Evolutionary conservation across 768 basidiomycete genomes (phyloP), one percentile per base, ranked within the genome.

Genomic region (Hericium erinaceus): DNA sequence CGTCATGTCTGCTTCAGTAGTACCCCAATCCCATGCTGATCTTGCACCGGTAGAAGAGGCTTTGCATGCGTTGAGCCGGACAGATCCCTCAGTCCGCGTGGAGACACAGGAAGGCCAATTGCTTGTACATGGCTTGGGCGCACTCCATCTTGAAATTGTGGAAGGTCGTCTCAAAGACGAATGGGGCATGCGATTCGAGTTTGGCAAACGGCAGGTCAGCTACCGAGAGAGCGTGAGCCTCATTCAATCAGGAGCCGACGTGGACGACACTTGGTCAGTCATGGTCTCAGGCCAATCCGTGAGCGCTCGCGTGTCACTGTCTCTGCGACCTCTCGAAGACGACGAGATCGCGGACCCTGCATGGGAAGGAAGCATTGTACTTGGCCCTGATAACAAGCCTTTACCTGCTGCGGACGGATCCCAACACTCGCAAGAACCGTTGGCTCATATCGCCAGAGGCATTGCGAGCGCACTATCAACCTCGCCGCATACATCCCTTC

Each of bases 101-200:
- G 92, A 92, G 55, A 73, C 75, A 2, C 84, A 89, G 56, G 92
- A 94, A 61, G 92, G 90, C 1, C 92, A 94, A 64, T 74, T 91
- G 38, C 77, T 94, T 33, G 77, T 91, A 1, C 89, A 93, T 62
- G 91, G 91, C 2, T 80, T 94, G 44, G 92, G 92, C 13, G 82
- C 87, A 33, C 77, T 94, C 12, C 92, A 94, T 66, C 79, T 94
- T n/a, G 92, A 94, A 69, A 92, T 94, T 56, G 77, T 92, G 10
- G 89, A 90, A 70, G 81, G 83, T n/a, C 79, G 92, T 46, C 73
- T 94, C 26, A 77, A 75, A 55, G 83, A 89, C 57, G 92, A 93
- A 70, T 94, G 87, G 86, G 78, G 81, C 37, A 88, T 74, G 37
- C 76, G 80, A 48, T 92, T 89, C 65, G 84, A 92, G 65, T 80